These are phyloP conservation scores for Oryza coarctata DNA, from an alignment of 176 grass and related monocot species.

Conservation along the genomic window DNA sequence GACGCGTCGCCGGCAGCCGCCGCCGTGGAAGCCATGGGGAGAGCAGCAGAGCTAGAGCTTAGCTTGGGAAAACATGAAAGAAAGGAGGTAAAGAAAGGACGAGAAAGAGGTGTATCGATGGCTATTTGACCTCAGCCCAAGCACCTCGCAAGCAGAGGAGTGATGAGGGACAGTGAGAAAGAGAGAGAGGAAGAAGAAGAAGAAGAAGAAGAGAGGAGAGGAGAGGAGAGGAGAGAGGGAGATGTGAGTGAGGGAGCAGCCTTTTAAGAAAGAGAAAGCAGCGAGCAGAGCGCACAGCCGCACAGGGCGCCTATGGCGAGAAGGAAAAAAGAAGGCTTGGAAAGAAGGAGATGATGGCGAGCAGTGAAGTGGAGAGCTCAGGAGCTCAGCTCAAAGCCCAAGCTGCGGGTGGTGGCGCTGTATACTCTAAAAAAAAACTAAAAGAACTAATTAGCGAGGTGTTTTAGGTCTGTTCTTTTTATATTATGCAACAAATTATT, in stretches of 20 bases:
- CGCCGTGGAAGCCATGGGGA: conserved; percentile 34
- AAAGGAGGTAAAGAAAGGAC: conserved; percentile 11
- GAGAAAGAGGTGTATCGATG: conserved; percentile 17
- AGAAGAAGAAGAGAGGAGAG: neutral
- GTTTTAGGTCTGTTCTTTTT: too few relatives aligned
- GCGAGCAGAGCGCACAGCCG: conserved; percentile 22
- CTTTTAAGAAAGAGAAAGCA: conserved; percentile 54
- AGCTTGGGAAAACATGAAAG: conserved; percentile 35
- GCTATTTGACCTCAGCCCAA: conserved; percentile 45
- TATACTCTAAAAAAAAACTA: too few relatives aligned
- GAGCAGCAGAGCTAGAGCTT: conserved; percentile 1
- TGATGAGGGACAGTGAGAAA: neutral
- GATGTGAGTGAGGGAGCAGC: conserved; percentile 16
- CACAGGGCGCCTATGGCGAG: conserved; percentile 18
- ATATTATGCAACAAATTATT: too few relatives aligned
- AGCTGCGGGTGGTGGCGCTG: neutral
- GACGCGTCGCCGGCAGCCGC: conserved; percentile 26
- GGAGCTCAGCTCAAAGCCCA: conserved; percentile 2
- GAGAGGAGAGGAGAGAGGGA: neutral
- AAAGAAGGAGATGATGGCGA: conserved; percentile 45
- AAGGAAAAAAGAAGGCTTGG: neutral
- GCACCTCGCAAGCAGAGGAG: neutral
- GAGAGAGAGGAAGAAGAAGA: neutral
- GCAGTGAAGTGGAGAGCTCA: neutral
- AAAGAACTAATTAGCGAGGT: too few relatives aligned